phyloP scores from a whole-genome alignment of 1,284 basidiomycete genomes.

The Heterobasidion parviporum region DNA sequence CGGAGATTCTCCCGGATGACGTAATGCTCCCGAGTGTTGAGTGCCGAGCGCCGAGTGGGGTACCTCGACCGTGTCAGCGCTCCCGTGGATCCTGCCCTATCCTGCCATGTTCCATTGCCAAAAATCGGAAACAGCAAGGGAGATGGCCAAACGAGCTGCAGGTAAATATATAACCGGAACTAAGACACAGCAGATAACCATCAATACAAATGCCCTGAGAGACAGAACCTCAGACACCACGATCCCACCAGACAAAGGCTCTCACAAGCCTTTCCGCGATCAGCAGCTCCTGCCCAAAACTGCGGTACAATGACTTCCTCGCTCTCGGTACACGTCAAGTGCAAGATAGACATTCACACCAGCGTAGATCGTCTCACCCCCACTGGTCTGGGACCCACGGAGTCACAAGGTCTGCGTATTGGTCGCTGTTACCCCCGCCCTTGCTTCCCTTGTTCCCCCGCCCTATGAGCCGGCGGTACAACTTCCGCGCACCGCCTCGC shows the following conservation, averaged over 20 bases:
- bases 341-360: background rate
- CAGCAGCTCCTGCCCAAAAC: background rate
- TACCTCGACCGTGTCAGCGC: no score
- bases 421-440: conserved; percentile 48
- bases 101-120: no score
- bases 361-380: conserved; percentile 7
- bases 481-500: conserved; percentile 35
- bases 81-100: no score
- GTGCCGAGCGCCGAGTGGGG: no score
- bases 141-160: background rate
- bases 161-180: background rate
- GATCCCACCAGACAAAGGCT: background rate
- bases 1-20: background rate
- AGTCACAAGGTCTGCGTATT: conserved; percentile 71
- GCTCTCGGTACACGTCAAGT: no score
- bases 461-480: conserved; percentile 53
- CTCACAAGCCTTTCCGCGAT: background rate
- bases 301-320: background rate
- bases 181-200: background rate
- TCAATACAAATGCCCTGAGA: background rate
- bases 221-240: background rate
- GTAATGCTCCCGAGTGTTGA: no score
- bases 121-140: background rate
- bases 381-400: conserved; percentile 40
- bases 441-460: conserved; percentile 26